These are phyloP conservation scores for Fraxinus sp. DNA, from an alignment of 305 asterid species.

Conservation along the genomic window DNA sequence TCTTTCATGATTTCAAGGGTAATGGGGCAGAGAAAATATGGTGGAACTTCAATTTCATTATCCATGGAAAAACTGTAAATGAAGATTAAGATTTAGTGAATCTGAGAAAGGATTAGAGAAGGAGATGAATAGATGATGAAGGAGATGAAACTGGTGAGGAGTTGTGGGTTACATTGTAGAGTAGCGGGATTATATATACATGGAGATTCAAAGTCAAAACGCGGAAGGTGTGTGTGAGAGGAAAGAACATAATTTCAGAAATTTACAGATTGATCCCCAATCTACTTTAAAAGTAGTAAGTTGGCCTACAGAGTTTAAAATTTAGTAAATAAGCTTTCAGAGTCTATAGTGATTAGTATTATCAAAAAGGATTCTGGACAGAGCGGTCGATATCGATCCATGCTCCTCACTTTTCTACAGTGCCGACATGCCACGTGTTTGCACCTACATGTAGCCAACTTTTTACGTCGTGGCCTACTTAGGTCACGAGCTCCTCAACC, in stretches of 20 bases:
- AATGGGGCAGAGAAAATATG: constrained; percentile 81
- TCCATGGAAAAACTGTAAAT: constrained; percentile 40
- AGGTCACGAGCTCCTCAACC: background rate
- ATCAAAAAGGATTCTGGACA: background rate
- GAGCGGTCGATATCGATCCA: background rate
- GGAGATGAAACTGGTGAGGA: background rate
- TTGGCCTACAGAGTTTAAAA: background rate
- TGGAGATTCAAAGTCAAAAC: constrained; percentile 50
- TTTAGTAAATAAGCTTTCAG: background rate
- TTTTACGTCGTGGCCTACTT: background rate
- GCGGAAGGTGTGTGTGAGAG: constrained; percentile 25
- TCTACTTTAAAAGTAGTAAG: background rate
- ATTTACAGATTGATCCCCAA: background rate
- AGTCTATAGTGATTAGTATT: background rate
- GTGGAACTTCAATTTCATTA: constrained; percentile 60
- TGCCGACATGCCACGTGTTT: background rate
- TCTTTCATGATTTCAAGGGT: constrained; percentile 43
- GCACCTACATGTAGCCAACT: background rate
- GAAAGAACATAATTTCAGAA: background rate
- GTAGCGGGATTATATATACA: constrained; percentile 20
- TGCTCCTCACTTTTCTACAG: background rate
- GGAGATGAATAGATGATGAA: background rate
- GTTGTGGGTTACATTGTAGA: constrained; percentile 29
- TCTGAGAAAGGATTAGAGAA: background rate
- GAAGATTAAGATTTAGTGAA: background rate